phyloP scores from a whole-genome alignment of 352 stramenopile genomes.

The Blastocystis sp. region DNA sequence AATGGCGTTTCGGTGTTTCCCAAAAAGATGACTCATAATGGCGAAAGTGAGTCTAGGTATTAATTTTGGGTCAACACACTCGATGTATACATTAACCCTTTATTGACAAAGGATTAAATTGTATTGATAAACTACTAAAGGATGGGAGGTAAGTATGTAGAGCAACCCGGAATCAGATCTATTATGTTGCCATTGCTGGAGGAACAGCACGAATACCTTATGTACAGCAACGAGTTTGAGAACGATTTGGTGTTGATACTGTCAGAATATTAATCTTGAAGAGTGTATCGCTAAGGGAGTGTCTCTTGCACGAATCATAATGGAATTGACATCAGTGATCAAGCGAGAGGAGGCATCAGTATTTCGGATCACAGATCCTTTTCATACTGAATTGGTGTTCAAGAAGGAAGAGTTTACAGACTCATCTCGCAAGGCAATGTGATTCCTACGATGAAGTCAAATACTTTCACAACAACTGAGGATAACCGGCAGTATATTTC shows the following conservation, averaged over 20 bases:
- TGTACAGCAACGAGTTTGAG: background rate
- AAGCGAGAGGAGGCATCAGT: background rate
- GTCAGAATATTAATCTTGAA: constrained; percentile 32
- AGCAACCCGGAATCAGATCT: background rate
- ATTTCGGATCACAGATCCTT: background rate
- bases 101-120: background rate
- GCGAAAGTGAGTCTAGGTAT: background rate
- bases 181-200: background rate
- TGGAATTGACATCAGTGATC: background rate
- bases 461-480: constrained; percentile 4
- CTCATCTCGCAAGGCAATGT: background rate
- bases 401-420: background rate
- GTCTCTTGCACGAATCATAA: background rate
- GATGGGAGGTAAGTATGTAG: background rate
- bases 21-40: background rate
- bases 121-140: background rate
- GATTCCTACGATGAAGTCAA: background rate
- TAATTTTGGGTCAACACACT: constrained; percentile 25
- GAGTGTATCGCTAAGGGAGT: constrained; percentile 66
- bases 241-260: constrained; percentile 70
- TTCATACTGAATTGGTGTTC: background rate
- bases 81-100: background rate
- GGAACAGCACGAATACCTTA: background rate
- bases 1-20: no score
- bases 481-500: background rate